Percentiles rank a stretch among this genome's conserved stretches.
Evolutionary conservation across 225 moss, liverwort and hornwort species (phyloP).

Genomic region (Bryoerythrophyllum caledonicum): DNA sequence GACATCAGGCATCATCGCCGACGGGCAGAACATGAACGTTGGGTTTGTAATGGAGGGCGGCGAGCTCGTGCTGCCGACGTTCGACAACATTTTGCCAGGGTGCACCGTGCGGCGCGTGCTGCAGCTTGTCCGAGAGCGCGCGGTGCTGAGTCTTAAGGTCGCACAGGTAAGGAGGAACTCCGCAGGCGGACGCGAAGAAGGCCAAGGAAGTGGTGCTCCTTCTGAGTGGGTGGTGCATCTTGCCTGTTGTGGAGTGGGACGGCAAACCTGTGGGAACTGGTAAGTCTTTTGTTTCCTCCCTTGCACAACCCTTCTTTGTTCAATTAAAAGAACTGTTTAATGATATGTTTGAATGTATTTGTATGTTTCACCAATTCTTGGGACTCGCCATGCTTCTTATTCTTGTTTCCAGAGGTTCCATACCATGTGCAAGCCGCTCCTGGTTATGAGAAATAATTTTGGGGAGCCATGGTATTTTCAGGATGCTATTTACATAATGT

Average conservation of each 20-base stretch:
- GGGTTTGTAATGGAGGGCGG: slow-evolving; percentile 56
- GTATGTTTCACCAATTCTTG: not conserved
- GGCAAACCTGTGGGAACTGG: slow-evolving; percentile 78
- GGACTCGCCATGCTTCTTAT: not conserved
- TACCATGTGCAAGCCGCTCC: not conserved
- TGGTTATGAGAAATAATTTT: too few species aligned
- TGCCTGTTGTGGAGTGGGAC: slow-evolving; percentile 90
- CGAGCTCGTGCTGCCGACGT: slow-evolving; percentile 70
- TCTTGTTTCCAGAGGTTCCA: not conserved
- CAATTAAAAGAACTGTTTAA: not conserved
- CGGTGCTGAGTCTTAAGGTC: slow-evolving; percentile 44
- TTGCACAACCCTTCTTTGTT: not conserved
- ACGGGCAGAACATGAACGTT: slow-evolving; percentile 92
- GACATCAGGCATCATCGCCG: slow-evolving; percentile 84
- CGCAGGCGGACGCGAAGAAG: slow-evolving; percentile 69
- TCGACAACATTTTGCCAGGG: slow-evolving; percentile 78
- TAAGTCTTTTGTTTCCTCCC: slow-evolving; percentile 26
- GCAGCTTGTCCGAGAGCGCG: slow-evolving; percentile 50
- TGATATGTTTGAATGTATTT: too few species aligned
- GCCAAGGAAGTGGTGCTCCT: slow-evolving; percentile 91
- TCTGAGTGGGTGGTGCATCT: slow-evolving; percentile 57
- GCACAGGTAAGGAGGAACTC: slow-evolving; percentile 46
- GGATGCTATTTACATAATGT: too few species aligned
- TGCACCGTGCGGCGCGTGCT: slow-evolving; percentile 79
- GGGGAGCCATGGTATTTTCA: too few species aligned